A percentile compares a stretch with the other conserved stretches of the same genome.
Conservation (phyloP, 176 grass and related monocot genomes). For the Aechmea fasciata region DNA sequence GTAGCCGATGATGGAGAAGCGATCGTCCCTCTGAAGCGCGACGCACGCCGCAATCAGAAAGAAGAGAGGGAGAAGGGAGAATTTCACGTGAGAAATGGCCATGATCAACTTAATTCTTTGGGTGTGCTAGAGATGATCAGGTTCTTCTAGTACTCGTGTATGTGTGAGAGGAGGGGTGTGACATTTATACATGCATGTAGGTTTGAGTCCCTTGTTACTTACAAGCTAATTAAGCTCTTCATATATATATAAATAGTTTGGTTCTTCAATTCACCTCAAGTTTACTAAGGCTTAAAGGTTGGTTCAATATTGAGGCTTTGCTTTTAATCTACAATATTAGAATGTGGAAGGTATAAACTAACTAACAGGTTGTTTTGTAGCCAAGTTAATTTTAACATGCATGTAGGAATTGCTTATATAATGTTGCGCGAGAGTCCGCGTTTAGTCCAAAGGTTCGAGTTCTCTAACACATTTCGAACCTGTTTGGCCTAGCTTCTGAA, state of each 20-base stretch:
- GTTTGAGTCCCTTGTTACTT: background rate
- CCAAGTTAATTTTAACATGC: too few species aligned
- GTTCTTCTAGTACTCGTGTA: background rate
- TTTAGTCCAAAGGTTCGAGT: too few species aligned
- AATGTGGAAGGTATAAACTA: too few species aligned
- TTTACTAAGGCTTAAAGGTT: background rate
- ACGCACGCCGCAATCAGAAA: constrained; percentile 6
- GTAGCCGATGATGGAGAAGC: constrained; percentile 75
- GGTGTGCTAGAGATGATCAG: background rate
- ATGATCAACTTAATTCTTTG: constrained; percentile 10
- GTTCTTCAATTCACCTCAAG: background rate
- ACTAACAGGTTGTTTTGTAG: too few species aligned
- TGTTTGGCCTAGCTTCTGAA: too few species aligned
- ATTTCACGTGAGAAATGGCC: constrained; percentile 21
- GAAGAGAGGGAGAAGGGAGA: constrained; percentile 15
- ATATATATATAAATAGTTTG: background rate
- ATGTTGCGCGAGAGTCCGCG: too few species aligned
- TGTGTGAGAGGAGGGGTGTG: background rate
- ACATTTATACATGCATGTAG: background rate
- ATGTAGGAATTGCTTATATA: too few species aligned
- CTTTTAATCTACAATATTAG: background rate
- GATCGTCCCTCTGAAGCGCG: constrained; percentile 15
- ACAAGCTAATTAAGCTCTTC: background rate
- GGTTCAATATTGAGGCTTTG: background rate
- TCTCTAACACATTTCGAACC: too few species aligned